Evolutionary conservation across 495 filamentous ascomycete species (phyloP).

Genomic region (Alectoria sarmentosa): DNA sequence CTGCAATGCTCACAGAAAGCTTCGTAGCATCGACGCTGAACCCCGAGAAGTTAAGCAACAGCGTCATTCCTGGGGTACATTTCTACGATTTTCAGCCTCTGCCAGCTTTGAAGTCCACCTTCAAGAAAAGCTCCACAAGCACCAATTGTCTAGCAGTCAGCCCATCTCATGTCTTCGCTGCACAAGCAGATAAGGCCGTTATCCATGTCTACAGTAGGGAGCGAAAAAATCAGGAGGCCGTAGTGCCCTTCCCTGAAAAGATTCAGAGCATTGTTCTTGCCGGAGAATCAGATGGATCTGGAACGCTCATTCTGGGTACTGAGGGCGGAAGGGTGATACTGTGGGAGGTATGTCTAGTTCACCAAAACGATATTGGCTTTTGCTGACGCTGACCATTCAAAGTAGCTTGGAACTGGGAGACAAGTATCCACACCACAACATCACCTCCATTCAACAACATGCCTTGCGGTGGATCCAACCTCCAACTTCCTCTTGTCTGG

Average conservation of each 20-base stretch:
- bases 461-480: conserved; percentile 61
- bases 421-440: conserved; percentile 79
- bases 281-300: conserved; percentile 50
- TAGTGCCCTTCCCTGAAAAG: conserved; percentile 77
- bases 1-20: conserved; percentile 67
- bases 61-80: conserved; percentile 66
- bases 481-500: conserved; percentile 79
- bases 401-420: conserved; percentile 74
- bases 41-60: conserved; percentile 55
- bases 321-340: conserved; percentile 77
- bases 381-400: conserved; percentile 20
- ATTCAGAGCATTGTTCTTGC: conserved; percentile 64
- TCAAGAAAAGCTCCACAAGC: conserved; percentile 87
- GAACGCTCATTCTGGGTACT: conserved; percentile 74
- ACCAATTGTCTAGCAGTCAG: conserved; percentile 74
- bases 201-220: conserved; percentile 83
- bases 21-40: conserved; percentile 70
- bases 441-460: conserved; percentile 80
- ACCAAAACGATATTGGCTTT: not conserved
- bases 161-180: conserved; percentile 79
- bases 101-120: conserved; percentile 59
- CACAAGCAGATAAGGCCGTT: conserved; percentile 82
- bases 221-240: conserved; percentile 77
- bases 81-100: conserved; percentile 73
- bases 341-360: conserved; percentile 69